Conservation (phyloP, 192 early-diverging fungal species). For the Jimgerdemannia lactiflua region DNA sequence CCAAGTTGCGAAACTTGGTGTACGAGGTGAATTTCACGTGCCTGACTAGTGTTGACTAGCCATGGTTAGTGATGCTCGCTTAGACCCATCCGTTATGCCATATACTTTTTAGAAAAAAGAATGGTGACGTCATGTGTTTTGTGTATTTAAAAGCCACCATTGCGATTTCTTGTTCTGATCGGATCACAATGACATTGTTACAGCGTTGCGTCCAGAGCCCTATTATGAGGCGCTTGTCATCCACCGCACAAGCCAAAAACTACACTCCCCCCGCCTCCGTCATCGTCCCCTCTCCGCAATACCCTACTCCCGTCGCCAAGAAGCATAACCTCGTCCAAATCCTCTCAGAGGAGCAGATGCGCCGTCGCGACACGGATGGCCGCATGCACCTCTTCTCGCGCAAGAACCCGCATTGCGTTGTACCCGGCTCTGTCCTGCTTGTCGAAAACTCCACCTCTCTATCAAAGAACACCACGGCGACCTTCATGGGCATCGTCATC, state of each 20-base stretch:
- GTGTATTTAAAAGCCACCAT: no score
- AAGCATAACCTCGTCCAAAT: constrained; percentile 64
- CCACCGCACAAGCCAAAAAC: neutral
- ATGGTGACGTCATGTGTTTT: no score
- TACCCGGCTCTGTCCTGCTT: constrained; percentile 60
- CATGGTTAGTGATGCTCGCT: no score
- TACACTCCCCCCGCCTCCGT: neutral
- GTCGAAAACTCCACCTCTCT: constrained; percentile 66
- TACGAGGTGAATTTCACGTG: no score
- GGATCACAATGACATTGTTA: no score
- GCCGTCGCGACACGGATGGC: constrained; percentile 52
- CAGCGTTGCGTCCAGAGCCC: no score
- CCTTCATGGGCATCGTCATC: constrained; percentile 74
- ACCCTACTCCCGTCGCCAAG: constrained; percentile 1
- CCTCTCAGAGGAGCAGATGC: constrained; percentile 58
- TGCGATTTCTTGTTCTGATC: no score
- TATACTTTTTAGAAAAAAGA: no score
- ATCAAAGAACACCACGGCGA: constrained; percentile 41
- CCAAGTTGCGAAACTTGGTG: no score
- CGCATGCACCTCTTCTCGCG: constrained; percentile 62
- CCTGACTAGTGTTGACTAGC: no score
- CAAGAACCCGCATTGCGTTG: constrained; percentile 49
- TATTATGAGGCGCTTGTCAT: no score
- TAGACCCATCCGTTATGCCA: no score
- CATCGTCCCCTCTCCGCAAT: constrained; percentile 12